Percentiles rank a stretch among this genome's conserved stretches.
Conservation (phyloP, 495 filamentous ascomycete species). For the Bacidia gigantensis region DNA sequence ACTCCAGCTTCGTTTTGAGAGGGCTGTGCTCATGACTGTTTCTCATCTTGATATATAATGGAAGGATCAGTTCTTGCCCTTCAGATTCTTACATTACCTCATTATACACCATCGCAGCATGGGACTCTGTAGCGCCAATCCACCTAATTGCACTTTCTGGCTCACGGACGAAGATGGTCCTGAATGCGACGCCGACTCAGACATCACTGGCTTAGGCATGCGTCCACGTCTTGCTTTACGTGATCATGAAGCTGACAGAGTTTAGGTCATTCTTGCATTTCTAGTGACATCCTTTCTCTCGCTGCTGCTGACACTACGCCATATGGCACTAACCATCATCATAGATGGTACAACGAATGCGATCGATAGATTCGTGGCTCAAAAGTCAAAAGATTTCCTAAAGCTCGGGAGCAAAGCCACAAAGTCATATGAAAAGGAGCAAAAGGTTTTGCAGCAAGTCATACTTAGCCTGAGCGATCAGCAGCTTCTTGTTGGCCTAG, state of each 20-base stretch:
- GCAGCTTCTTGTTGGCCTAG: constrained; percentile 31
- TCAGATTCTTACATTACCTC: no score
- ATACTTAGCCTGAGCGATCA: constrained; percentile 30
- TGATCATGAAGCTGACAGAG: neutral
- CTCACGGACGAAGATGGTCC: neutral
- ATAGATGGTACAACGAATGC: neutral
- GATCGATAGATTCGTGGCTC: neutral
- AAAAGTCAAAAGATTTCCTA: neutral
- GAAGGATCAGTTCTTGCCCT: no score
- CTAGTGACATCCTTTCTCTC: constrained; percentile 8
- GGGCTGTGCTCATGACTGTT: no score
- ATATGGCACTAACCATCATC: constrained; percentile 3
- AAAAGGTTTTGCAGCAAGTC: constrained; percentile 13
- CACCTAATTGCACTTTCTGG: constrained; percentile 9
- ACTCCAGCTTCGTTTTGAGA: no score
- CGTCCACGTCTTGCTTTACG: neutral
- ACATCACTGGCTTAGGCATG: constrained; percentile 19
- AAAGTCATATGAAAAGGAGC: neutral
- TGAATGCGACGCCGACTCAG: constrained; percentile 12
- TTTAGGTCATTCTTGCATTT: constrained; percentile 12
- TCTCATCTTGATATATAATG: no score
- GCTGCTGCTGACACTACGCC: neutral
- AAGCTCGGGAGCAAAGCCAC: neutral
- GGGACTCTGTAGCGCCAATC: constrained; percentile 5
- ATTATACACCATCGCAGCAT: no score